Evolutionary conservation across 2,329 filamentous ascomycete species (phyloP).

Genomic region (Ceratocystis diversiconidia): DNA sequence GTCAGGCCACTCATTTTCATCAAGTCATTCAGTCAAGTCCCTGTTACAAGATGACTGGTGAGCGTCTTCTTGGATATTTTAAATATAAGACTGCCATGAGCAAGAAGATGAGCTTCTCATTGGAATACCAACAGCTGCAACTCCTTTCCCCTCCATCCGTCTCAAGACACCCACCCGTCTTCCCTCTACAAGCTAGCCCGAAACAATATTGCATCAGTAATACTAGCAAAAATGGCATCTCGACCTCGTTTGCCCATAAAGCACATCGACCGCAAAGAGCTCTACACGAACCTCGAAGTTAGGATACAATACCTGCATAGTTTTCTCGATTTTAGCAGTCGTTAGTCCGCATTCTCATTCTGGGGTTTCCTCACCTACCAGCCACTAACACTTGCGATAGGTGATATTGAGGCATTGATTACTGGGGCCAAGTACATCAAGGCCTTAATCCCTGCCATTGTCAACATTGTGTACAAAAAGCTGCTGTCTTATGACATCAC

Average conservation of each 20-base stretch:
- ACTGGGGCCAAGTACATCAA: conserved; percentile 63
- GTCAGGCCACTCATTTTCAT: conserved; percentile 12
- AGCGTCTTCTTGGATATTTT: not conserved
- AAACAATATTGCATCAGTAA: not conserved
- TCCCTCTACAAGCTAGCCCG: too few relatives aligned
- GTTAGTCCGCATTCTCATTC: conserved; percentile 33
- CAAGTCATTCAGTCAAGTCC: not conserved
- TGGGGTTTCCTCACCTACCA: not conserved
- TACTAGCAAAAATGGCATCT: conserved; percentile 22
- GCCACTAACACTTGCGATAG: conserved; percentile 23
- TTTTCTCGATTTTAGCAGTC: conserved; percentile 59
- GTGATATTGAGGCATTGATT: conserved; percentile 56
- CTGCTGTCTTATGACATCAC: conserved; percentile 71
- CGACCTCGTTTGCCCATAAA: conserved; percentile 28
- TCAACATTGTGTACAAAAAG: conserved; percentile 76
- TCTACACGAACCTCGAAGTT: conserved; percentile 57
- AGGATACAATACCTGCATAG: conserved; percentile 60
- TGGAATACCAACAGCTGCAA: not conserved
- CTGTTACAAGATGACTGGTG: not conserved
- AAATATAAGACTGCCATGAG: not conserved
- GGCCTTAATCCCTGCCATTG: conserved; percentile 66
- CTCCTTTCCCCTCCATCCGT: too few relatives aligned
- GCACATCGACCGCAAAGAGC: conserved; percentile 54
- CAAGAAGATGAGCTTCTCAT: not conserved
- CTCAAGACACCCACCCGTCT: too few relatives aligned